phyloP scores from a whole-genome alignment of 352 stramenopile genomes.

The Globisporangium mamillatum region DNA sequence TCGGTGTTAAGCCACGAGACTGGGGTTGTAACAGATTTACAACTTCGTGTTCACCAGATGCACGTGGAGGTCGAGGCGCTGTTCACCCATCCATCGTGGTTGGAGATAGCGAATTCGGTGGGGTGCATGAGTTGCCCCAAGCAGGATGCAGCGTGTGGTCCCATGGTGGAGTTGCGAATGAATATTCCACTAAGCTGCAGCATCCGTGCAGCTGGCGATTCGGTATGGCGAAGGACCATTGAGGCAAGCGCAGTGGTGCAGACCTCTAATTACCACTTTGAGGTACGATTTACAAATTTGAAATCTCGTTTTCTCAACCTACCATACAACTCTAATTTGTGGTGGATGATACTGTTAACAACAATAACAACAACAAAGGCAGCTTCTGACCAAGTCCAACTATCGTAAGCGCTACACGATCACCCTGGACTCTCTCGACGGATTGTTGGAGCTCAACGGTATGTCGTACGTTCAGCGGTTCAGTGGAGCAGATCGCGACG shows the following conservation, averaged over 20 bases:
- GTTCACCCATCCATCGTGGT: neutral
- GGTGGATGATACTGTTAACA: neutral
- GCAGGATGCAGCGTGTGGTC: neutral
- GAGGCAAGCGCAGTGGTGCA: conserved; percentile 16
- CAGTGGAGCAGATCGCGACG: neutral
- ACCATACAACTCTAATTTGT: neutral
- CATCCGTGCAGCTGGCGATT: neutral
- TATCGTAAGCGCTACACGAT: conserved; percentile 14
- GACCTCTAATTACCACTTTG: conserved; percentile 9
- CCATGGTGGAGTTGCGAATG: conserved; percentile 20
- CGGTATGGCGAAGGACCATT: neutral
- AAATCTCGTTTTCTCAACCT: neutral
- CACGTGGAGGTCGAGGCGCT: neutral
- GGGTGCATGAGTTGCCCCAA: neutral
- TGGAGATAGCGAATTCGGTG: neutral
- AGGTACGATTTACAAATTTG: neutral
- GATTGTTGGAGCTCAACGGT: conserved; percentile 1
- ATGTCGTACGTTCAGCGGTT: conserved; percentile 6
- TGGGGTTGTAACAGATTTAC: neutral
- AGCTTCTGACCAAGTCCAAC: neutral
- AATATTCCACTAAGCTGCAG: conserved; percentile 2
- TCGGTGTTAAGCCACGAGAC: neutral
- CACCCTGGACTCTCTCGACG: neutral
- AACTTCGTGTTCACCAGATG: neutral
- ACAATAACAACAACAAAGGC: neutral